Percentiles rank a stretch among this genome's conserved stretches.
Evolutionary conservation across 2,329 filamentous ascomycete genomes (phyloP).

Genomic region (Phyllosticta paracitricarpa): DNA sequence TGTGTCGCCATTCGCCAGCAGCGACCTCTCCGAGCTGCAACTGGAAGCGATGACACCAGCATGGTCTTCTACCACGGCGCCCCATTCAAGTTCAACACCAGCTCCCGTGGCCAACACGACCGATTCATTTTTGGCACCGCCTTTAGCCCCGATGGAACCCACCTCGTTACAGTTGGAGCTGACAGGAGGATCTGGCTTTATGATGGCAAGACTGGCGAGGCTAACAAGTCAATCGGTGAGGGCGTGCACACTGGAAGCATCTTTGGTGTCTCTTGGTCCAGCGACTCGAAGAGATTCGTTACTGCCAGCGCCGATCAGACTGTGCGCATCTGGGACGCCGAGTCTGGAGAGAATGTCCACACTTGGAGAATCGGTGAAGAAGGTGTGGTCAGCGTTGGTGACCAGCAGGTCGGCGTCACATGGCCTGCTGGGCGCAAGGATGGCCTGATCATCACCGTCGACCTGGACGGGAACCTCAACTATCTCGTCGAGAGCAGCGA

Average conservation of each 20-base stretch:
- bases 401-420: conserved; percentile 92
- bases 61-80: conserved; percentile 89
- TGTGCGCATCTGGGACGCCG: conserved; percentile 86
- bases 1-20: conserved; percentile 81
- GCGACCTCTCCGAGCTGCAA: conserved; percentile 81
- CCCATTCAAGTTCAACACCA: conserved; percentile 93
- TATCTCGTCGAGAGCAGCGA: conserved; percentile 68
- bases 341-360: conserved; percentile 65
- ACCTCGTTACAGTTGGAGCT: conserved; percentile 80
- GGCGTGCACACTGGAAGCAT: conserved; percentile 88
- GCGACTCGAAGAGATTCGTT: conserved; percentile 74
- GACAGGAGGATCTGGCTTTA: conserved; percentile 90
- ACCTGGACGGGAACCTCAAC: conserved; percentile 78
- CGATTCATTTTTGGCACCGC: conserved; percentile 81
- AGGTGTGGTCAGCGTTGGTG: conserved; percentile 56
- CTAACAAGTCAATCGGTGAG: conserved; percentile 65
- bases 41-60: conserved; percentile 80
- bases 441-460: conserved; percentile 80
- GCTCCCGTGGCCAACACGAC: conserved; percentile 66
- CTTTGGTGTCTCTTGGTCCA: conserved; percentile 82
- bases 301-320: conserved; percentile 93
- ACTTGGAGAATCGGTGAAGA: conserved; percentile 79
- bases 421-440: conserved; percentile 77
- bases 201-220: conserved; percentile 89
- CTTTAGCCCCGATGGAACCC: conserved; percentile 79